These are phyloP conservation scores for Leptographium radiaticola DNA, from an alignment of 2,329 filamentous ascomycete species.

Conservation along the genomic window DNA sequence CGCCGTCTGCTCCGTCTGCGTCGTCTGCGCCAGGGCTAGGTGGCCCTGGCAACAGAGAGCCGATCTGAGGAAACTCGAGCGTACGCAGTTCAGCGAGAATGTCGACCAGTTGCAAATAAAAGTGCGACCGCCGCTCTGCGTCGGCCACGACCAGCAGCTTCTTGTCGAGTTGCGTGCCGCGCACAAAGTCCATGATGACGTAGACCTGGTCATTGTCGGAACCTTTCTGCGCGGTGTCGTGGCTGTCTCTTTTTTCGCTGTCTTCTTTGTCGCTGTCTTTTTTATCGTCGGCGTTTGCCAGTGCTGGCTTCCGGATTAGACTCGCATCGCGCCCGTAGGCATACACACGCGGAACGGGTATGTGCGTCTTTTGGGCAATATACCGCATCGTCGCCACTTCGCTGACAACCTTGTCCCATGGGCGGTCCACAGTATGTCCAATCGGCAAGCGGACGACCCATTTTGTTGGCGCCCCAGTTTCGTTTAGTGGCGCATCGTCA, in stretches of 20 bases:
- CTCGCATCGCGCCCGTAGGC: not conserved
- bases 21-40: too few relatives aligned
- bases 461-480: too few relatives aligned
- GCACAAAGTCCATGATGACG: not conserved
- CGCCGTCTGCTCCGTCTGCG: too few relatives aligned
- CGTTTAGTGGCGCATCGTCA: too few relatives aligned
- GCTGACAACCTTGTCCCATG: not conserved
- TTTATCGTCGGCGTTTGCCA: too few relatives aligned
- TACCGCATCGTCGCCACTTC: not conserved
- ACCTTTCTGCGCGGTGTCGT: too few relatives aligned
- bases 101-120: not conserved
- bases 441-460: too few relatives aligned
- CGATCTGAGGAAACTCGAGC: not conserved
- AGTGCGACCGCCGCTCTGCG: not conserved
- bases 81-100: not conserved
- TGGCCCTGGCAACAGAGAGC: not conserved
- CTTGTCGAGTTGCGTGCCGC: not conserved
- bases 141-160: not conserved
- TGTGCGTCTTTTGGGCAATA: not conserved
- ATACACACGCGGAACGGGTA: not conserved
- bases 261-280: too few relatives aligned
- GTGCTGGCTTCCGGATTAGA: too few relatives aligned
- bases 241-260: too few relatives aligned
- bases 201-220: not conserved
- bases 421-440: not conserved